Evolutionary conservation across 768 basidiomycete genomes (phyloP).

Genomic region (Lactifluus echinatus): DNA sequence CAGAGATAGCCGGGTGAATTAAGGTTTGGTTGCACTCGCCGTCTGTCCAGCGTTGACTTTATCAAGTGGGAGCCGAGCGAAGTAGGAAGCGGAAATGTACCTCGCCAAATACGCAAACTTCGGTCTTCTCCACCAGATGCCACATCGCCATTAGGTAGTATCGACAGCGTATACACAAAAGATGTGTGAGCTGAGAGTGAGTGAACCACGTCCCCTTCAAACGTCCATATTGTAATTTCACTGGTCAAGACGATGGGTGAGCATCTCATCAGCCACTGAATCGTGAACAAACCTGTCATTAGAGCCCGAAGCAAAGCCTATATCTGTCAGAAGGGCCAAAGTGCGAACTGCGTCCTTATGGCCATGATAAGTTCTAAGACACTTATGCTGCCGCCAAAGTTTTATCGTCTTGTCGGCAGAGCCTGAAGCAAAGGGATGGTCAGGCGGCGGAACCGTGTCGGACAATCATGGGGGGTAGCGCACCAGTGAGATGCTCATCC

Average conservation of each 20-base stretch:
- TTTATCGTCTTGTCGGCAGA: conserved; percentile 95
- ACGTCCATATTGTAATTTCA: conserved; percentile 87
- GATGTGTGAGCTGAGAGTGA: conserved; percentile 92
- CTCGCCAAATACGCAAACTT: conserved; percentile 85
- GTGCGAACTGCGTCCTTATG: conserved; percentile 91
- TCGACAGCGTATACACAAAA: conserved; percentile 86
- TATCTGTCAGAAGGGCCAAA: conserved; percentile 68
- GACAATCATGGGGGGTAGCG: conserved; percentile 10
- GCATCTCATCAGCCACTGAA: conserved; percentile 2
- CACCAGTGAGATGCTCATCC: conserved; percentile 76
- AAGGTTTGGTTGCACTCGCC: conserved; percentile 86
- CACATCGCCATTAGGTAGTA: conserved; percentile 73
- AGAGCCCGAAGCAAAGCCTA: conserved; percentile 91
- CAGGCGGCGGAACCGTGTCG: neutral
- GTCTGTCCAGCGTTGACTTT: conserved; percentile 36
- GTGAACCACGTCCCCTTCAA: conserved; percentile 68
- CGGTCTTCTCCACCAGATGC: conserved; percentile 95
- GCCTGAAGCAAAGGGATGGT: conserved; percentile 34
- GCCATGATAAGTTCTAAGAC: conserved; percentile 66
- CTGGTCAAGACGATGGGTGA: conserved; percentile 32
- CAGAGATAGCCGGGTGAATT: conserved; percentile 91
- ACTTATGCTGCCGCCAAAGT: conserved; percentile 74
- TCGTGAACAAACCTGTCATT: conserved; percentile 68
- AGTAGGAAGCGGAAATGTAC: conserved; percentile 32
- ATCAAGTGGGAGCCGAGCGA: neutral